Evolutionary conservation across 2,329 filamentous ascomycete genomes (phyloP), one percentile per base, ranked within the genome.

Genomic region (Magnaporthiopsis incrustans): DNA sequence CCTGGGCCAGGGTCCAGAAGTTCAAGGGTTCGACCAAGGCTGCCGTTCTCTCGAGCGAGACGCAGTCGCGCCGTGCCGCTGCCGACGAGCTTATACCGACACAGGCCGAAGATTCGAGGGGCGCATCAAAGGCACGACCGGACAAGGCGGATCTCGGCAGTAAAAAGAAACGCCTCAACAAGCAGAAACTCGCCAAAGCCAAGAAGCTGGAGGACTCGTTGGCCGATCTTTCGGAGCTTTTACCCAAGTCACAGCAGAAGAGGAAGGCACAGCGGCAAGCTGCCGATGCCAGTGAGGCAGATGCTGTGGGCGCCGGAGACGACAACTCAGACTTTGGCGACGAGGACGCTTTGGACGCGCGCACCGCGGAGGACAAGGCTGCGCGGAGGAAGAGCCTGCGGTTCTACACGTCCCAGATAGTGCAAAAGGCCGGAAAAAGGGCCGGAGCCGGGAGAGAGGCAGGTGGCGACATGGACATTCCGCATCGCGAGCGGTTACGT

Each of bases 331-430:
- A 99, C 79, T 94, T 99, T 73, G 95, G 94, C 70, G 95, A 99
- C 71, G 92, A 97, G 74, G 89, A 91, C 22, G 79, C 81, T 4
- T 84, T 98, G 65, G 91, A 92, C 63, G 86, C 88, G 14, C 84
- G 87, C 66, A 87, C 94, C 66, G 89, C 91, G 0, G 90, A 90
- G 57, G 91, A 96, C 71, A 99, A 99, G 77, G 90, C 89, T 0
- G 85, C 86, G 66, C 90, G 90, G 76, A 97, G 95, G 82, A 97
- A 96, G 81, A 92, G 87, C 68, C 84, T 99, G 65, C 90, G 92
- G 67, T 99, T 99, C 82, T 99, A 99, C 83, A 98, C 96, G 2
- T 97, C 93, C 3, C 95, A 99, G 74, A 95, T 99, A 68, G 89
- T 91, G 33, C 94, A 98, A 75, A 98, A 97, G 77, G 87, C 91